Evolutionary conservation across 352 stramenopile genomes (phyloP).

Genomic region (Phytophthora fragariaefolia): DNA sequence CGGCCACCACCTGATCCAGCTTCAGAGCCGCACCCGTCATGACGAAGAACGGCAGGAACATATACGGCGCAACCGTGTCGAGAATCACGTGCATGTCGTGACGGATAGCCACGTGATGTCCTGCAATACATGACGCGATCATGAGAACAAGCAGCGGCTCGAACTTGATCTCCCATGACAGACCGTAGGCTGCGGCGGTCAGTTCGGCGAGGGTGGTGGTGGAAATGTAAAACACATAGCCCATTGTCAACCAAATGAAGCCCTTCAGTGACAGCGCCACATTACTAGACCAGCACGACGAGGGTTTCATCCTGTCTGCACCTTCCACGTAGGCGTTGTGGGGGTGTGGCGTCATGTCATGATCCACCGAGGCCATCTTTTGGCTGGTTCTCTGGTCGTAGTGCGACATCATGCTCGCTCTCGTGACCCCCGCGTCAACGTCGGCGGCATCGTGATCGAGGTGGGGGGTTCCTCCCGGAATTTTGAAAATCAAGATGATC

Average conservation of each 20-base stretch:
- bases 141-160: conserved; percentile 75
- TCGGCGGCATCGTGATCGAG: conserved; percentile 2
- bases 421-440: neutral
- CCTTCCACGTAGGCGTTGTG: conserved; percentile 52
- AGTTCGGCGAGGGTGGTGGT: conserved; percentile 50
- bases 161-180: conserved; percentile 74
- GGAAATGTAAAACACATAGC: conserved; percentile 66
- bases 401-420: conserved; percentile 19
- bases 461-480: conserved; percentile 42
- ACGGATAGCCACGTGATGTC: conserved; percentile 59
- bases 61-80: conserved; percentile 66
- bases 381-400: conserved; percentile 32
- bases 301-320: conserved; percentile 32
- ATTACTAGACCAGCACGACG: conserved; percentile 33
- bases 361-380: conserved; percentile 23
- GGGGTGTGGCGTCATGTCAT: conserved; percentile 49
- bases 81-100: conserved; percentile 83
- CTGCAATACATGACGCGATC: conserved; percentile 64
- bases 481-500: conserved; percentile 68
- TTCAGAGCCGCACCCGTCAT: conserved; percentile 74
- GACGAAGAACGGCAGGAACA: conserved; percentile 79
- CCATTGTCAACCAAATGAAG: conserved; percentile 68
- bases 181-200: conserved; percentile 48
- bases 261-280: conserved; percentile 59
- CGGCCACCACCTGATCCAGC: conserved; percentile 63